These are phyloP conservation scores for Pythium folliculosum DNA, from an alignment of 352 stramenopile species.

Conservation along the genomic window DNA sequence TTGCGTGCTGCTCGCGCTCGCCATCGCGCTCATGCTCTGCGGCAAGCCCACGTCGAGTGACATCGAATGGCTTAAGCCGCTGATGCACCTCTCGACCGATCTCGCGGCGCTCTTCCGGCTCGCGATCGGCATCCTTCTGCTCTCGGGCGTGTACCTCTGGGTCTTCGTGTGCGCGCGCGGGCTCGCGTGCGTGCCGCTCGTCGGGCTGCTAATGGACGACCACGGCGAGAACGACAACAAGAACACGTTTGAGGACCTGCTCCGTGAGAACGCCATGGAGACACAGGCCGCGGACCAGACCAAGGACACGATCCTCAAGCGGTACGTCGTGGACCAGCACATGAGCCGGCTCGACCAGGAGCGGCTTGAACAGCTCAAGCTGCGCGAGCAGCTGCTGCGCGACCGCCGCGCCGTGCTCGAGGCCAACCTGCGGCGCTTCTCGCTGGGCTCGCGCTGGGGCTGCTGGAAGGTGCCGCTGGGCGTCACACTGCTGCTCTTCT, in stretches of 20 bases:
- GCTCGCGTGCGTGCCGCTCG: slow-evolving; percentile 70
- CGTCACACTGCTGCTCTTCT: slow-evolving; percentile 57
- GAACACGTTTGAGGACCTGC: slow-evolving; percentile 70
- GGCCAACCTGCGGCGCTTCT: slow-evolving; percentile 62
- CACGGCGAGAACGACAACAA: slow-evolving; percentile 67
- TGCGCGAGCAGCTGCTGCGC: slow-evolving; percentile 61
- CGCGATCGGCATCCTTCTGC: slow-evolving; percentile 68
- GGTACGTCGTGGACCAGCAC: slow-evolving; percentile 60
- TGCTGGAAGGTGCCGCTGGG: slow-evolving; percentile 80
- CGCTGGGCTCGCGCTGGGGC: slow-evolving; percentile 39
- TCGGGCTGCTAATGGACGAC: slow-evolving; percentile 80
- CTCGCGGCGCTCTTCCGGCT: slow-evolving; percentile 72
- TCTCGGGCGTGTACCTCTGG: slow-evolving; percentile 80
- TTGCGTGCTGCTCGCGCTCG: slow-evolving; percentile 62
- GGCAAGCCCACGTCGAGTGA: slow-evolving; percentile 75
- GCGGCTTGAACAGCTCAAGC: slow-evolving; percentile 71
- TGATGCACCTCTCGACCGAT: slow-evolving; percentile 77
- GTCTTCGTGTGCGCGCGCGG: slow-evolving; percentile 69
- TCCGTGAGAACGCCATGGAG: slow-evolving; percentile 78
- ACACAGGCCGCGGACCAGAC: slow-evolving; percentile 65
- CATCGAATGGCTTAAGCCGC: slow-evolving; percentile 82
- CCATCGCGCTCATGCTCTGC: slow-evolving; percentile 71
- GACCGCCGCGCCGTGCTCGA: slow-evolving; percentile 72
- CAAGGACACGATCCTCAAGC: slow-evolving; percentile 66
- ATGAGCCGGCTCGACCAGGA: slow-evolving; percentile 75